phyloP scores from a whole-genome alignment of 805 yeast genomes.

The Debaryomyces hansenii region DNA sequence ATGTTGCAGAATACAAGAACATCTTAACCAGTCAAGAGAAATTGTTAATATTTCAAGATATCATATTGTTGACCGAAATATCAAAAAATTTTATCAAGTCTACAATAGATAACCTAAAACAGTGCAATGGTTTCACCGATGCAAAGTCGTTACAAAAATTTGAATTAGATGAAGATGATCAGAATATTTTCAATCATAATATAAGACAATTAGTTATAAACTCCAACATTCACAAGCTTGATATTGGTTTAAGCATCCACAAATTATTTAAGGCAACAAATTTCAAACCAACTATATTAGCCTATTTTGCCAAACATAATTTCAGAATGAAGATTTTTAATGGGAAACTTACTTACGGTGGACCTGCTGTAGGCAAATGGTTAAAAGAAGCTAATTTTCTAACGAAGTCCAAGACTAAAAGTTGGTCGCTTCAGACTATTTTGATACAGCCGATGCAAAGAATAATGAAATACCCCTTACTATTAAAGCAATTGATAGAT shows the following conservation, averaged over 20 bases:
- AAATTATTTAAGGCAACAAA: constrained; percentile 3
- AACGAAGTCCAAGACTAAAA: constrained; percentile 24
- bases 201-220: constrained; percentile 6
- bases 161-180: not conserved
- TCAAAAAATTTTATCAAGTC: constrained; percentile 10
- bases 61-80: constrained; percentile 38
- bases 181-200: not conserved
- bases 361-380: constrained; percentile 28
- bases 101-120: constrained; percentile 6
- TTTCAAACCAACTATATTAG: constrained; percentile 2
- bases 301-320: constrained; percentile 6
- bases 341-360: constrained; percentile 19
- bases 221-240: constrained; percentile 4
- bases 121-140: constrained; percentile 4
- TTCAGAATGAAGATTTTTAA: constrained; percentile 11
- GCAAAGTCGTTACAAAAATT: constrained; percentile 1
- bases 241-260: constrained; percentile 12
- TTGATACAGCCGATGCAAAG: constrained; percentile 47
- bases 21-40: constrained; percentile 35
- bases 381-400: constrained; percentile 24
- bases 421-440: constrained; percentile 41
- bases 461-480: constrained; percentile 33
- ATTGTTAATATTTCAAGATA: constrained; percentile 42
- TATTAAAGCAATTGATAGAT: constrained; percentile 17
- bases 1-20: constrained; percentile 23